Base-by-base conservation (phyloP, 1,284 basidiomycete genomes). In the Phenoliferia sp. region DNA sequence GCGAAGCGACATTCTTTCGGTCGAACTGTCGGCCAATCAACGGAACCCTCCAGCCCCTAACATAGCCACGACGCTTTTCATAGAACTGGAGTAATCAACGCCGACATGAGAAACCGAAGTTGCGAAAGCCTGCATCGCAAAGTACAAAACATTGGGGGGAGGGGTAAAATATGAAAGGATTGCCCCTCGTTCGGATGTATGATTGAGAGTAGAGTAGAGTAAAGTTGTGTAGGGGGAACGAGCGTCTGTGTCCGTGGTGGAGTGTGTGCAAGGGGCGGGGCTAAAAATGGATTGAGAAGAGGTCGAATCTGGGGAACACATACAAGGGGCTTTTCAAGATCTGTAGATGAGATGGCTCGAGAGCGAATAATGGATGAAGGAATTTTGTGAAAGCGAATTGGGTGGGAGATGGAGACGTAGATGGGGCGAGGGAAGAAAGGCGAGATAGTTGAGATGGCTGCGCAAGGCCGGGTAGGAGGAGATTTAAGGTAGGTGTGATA, bases 91-190 rank as follows among this genome's bases (percentile, higher is more conserved):
- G n/a, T n/a, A n/a, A n/a, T n/a, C n/a, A n/a, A n/a, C n/a, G n/a
- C n/a, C n/a, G n/a, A n/a, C n/a, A n/a, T n/a, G n/a, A n/a, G n/a
- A n/a, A n/a, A n/a, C n/a, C n/a, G n/a, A n/a, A 44, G 15, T 44
- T 44, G 48, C 48, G 48, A 52, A 52, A 52, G 48, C 48, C 48
- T 52, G 48, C 48, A 52, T 52, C 48, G 48, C 48, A 52, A 52
- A 52, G 48, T 52, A 52, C 48, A 52, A 22, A 19, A n/a, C 9
- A 22, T 44, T 52, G 48, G 48, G 48, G 17, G 6, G 28, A 22
- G 48, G 48, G 6, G 28, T 19, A 7, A 5, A 52, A n/a, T 19
- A 52, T 26, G 5, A 5, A 52, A 22, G 48, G 48, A n/a, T n/a
- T n/a, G n/a, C n/a, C n/a, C n/a, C n/a, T n/a, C n/a, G n/a, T n/a